Conservation (phyloP, 805 yeast genomes). For the Starmerella bacillaris region DNA sequence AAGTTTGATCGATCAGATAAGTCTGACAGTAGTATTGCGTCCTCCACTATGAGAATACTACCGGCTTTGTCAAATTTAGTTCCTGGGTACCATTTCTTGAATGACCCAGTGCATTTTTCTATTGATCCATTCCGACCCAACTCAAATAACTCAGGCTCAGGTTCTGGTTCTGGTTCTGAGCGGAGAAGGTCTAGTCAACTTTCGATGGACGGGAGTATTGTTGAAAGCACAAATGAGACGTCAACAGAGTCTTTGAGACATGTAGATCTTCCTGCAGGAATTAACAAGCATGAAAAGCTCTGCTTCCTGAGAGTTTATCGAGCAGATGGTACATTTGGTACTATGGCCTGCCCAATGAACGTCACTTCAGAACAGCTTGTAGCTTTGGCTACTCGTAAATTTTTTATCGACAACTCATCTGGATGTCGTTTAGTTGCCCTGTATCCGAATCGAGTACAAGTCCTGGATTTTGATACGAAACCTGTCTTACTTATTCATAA, state of each 20-base stretch:
- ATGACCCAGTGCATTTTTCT: background rate
- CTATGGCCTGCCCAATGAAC: slow-evolving; percentile 60
- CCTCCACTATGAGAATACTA: background rate
- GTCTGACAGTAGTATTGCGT: background rate
- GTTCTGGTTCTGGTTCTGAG: background rate
- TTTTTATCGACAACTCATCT: slow-evolving; percentile 21
- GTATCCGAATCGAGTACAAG: slow-evolving; percentile 10
- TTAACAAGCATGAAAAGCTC: slow-evolving; percentile 2
- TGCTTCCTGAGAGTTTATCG: slow-evolving; percentile 49
- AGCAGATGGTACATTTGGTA: slow-evolving; percentile 69
- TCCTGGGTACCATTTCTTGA: background rate
- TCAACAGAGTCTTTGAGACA: slow-evolving; percentile 8
- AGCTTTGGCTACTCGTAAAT: slow-evolving; percentile 54
- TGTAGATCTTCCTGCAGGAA: slow-evolving; percentile 9
- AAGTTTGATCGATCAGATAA: background rate
- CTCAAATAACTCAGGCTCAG: background rate
- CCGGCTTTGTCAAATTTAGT: background rate
- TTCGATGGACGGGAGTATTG: background rate
- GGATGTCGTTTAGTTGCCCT: slow-evolving; percentile 12
- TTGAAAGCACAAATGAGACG: background rate
- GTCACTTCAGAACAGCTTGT: slow-evolving; percentile 62
- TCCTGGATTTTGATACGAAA: slow-evolving; percentile 5
- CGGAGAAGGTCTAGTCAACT: slow-evolving; percentile 1
- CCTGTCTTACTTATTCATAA: slow-evolving; percentile 11
- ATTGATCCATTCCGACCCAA: background rate